Conservation (phyloP, 352 stramenopile species). For the Phytophthora capsici region DNA sequence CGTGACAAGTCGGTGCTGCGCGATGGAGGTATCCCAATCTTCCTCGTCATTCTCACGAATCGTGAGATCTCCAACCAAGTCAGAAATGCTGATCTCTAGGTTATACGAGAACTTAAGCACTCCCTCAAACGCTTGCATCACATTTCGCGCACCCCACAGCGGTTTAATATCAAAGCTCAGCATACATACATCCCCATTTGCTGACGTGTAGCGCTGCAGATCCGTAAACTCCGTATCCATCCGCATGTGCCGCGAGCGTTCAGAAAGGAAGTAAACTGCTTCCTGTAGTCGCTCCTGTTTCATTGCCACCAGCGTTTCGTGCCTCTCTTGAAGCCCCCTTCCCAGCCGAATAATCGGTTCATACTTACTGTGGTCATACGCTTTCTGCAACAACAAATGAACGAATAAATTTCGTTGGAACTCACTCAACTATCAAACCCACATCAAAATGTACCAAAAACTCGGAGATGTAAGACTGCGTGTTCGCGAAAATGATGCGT, state of each 20-base stretch:
- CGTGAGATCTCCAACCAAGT: constrained; percentile 45
- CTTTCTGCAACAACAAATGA: constrained; percentile 31
- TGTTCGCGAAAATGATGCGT: constrained; percentile 48
- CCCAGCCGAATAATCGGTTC: constrained; percentile 45
- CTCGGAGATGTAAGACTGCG: constrained; percentile 37
- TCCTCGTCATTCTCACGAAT: constrained; percentile 49
- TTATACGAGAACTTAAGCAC: constrained; percentile 55
- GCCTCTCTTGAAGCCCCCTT: constrained; percentile 25
- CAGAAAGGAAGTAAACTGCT: constrained; percentile 41
- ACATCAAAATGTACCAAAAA: constrained; percentile 36
- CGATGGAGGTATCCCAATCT: constrained; percentile 35
- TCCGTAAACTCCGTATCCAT: constrained; percentile 44
- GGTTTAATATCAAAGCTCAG: constrained; percentile 58
- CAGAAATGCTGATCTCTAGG: constrained; percentile 51
- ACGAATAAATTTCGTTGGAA: too few species aligned
- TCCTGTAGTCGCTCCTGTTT: constrained; percentile 51
- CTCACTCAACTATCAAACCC: neutral
- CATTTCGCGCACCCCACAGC: constrained; percentile 24
- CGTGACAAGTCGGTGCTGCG: constrained; percentile 49
- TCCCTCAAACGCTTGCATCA: constrained; percentile 48
- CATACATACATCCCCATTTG: constrained; percentile 39
- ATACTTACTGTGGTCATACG: constrained; percentile 36
- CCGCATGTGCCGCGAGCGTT: constrained; percentile 42
- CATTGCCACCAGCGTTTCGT: constrained; percentile 39
- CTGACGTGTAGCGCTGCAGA: constrained; percentile 44